phyloP scores from a whole-genome alignment of 306 rosid genomes.

The Clitoria ternatea region DNA sequence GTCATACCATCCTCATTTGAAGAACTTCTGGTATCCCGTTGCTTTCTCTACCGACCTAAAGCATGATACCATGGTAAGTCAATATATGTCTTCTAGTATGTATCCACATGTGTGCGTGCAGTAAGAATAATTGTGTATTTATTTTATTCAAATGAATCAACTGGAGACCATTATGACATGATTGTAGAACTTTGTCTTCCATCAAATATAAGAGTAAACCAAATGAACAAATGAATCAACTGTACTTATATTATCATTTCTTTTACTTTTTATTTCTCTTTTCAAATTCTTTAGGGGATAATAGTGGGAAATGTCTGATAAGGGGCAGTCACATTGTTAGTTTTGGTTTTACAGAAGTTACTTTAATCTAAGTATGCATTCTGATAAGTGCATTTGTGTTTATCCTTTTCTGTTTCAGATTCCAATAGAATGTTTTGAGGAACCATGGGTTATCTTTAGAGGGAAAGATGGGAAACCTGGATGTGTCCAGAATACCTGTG shows the following conservation, averaged over 20 bases:
- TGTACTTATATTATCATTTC: background rate
- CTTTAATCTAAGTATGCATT: constrained; percentile 3
- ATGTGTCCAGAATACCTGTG: constrained; percentile 93
- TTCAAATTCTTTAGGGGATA: background rate
- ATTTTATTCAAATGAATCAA: background rate
- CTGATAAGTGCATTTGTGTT: constrained; percentile 5
- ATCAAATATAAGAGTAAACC: background rate
- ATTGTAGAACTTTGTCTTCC: background rate
- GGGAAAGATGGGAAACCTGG: constrained; percentile 95
- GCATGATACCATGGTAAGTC: constrained; percentile 84
- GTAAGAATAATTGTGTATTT: background rate
- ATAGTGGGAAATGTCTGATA: background rate
- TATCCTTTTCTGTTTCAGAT: constrained; percentile 54
- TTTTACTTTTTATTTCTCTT: background rate
- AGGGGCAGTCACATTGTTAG: background rate
- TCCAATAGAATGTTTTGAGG: constrained; percentile 89
- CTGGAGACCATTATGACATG: background rate
- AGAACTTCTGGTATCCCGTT: constrained; percentile 98
- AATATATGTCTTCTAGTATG: background rate
- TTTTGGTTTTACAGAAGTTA: background rate
- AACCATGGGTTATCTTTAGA: constrained; percentile 93
- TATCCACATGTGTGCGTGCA: too few species aligned
- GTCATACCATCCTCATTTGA: constrained; percentile 78
- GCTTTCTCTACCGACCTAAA: constrained; percentile 77
- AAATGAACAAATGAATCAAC: background rate